Evolutionary conservation across 345 rosid species (phyloP), one percentile per base, ranked within the genome.

Genomic region (Eucalyptus curtisii): DNA sequence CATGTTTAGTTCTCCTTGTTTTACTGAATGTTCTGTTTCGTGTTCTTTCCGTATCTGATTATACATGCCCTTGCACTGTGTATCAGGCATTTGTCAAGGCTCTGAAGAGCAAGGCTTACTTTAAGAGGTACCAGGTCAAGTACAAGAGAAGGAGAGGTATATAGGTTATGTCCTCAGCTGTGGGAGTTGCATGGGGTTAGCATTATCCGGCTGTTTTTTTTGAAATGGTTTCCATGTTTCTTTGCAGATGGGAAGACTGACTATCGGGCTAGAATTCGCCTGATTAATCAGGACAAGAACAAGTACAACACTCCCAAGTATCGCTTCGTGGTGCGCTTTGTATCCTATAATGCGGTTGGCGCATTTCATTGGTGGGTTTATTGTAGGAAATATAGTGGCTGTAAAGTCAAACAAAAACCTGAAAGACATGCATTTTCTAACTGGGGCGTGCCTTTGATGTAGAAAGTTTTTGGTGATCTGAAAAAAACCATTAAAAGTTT

Each of bases 241-340:
- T 53, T 9, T 87, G 48, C 91, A 97, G 99, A 88, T 89, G 99
- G 99, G 22, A 97, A 97, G 95, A 97, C 99, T 7, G 99, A 97
- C 89, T 97, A 97, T 82, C 91, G 98, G 49, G 98, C 98, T 15
- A 94, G 99, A 88, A 97, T 96, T 88, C 96, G 97, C 57, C 92
- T 95, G 33, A 95, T 94, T 86, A 96, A 96, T 90, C 97, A 96
- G 87, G 97, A 95, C 85, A 96, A 96, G 92, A 96, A 95, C 93
- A 94, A 96, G 90, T 95, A 95, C 86, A 96, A 95, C 94, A 96
- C 97, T 10, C 98, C 99, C 7, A 96, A 95, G 87, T 96, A 95
- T 84, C 95, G 98, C 4, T 94, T 94, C 66, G 97, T 97, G 85
- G 97, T 96, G 22, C 92, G 98, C 89, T 95, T 94, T 90, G 98